Conservation (phyloP, 2,329 filamentous ascomycete species). For the Sarocladium brachiariae region DNA sequence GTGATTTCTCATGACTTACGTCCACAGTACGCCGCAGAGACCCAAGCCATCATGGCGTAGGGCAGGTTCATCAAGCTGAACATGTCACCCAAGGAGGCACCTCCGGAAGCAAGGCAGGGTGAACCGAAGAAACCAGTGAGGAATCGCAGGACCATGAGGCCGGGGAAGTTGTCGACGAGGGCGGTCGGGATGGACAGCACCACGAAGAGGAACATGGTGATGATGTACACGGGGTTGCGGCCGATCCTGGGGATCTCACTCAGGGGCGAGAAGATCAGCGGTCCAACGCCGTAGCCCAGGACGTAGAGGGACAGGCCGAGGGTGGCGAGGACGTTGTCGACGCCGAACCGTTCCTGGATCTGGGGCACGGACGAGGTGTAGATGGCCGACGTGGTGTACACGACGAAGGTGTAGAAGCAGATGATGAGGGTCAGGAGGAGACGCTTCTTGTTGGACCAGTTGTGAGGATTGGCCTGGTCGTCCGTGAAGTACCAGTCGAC, state of each 20-base stretch:
- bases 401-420: constrained; percentile 53
- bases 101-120: constrained; percentile 56
- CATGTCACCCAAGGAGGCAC: constrained; percentile 45
- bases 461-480: constrained; percentile 48
- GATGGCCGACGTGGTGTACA: constrained; percentile 44
- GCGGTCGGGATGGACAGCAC: constrained; percentile 59
- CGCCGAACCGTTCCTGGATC: constrained; percentile 45
- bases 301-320: constrained; percentile 58
- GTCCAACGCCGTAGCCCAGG: constrained; percentile 56
- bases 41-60: constrained; percentile 54
- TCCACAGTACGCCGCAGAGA: constrained; percentile 43
- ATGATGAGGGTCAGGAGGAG: constrained; percentile 36
- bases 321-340: constrained; percentile 43
- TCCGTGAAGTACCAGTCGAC: constrained; percentile 51
- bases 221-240: constrained; percentile 60
- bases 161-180: constrained; percentile 54
- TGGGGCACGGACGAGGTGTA: constrained; percentile 39
- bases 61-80: constrained; percentile 49
- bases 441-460: constrained; percentile 42
- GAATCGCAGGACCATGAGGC: constrained; percentile 58
- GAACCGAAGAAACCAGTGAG: constrained; percentile 60
- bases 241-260: constrained; percentile 61
- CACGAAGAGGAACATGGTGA: constrained; percentile 62
- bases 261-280: constrained; percentile 59
- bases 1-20: constrained; percentile 20